phyloP scores from a whole-genome alignment of 2,329 filamentous ascomycete genomes.

The Cladosporium sphaerospermum region DNA sequence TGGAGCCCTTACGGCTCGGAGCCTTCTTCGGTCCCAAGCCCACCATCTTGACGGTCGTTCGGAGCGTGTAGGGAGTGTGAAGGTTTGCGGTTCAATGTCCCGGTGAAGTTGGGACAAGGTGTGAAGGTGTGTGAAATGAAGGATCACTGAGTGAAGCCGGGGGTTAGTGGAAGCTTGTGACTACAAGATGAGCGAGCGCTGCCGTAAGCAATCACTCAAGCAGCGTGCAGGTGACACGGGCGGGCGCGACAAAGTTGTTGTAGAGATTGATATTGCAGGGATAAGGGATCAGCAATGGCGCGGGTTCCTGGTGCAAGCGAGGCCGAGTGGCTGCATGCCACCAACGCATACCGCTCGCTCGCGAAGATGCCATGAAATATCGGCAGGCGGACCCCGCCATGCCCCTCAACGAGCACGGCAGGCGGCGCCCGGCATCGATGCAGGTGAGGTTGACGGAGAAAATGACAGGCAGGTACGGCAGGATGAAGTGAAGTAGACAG shows the following conservation, averaged over 20 bases:
- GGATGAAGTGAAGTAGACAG: too few species aligned
- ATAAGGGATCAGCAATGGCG: not conserved
- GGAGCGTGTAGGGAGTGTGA: constrained; percentile 8
- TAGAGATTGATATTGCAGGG: not conserved
- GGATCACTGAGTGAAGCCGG: not conserved
- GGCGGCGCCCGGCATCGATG: not conserved
- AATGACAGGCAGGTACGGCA: too few species aligned
- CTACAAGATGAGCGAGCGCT: not conserved
- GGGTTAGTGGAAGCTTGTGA: not conserved
- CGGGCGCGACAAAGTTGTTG: not conserved
- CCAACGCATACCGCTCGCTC: not conserved
- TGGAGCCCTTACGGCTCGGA: constrained; percentile 72
- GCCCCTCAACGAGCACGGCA: not conserved
- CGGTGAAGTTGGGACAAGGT: constrained; percentile 1
- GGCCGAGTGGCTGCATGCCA: not conserved
- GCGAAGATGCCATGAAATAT: not conserved
- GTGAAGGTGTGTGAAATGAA: not conserved
- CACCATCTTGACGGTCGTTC: constrained; percentile 49
- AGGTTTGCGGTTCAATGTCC: not conserved
- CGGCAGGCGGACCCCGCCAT: not conserved
- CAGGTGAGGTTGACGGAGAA: not conserved
- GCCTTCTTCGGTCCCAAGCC: constrained; percentile 57
- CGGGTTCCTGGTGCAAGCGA: not conserved
- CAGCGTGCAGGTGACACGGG: constrained; percentile 3
- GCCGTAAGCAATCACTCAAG: constrained; percentile 10